Conservation (phyloP, 192 early-diverging fungal species). For the Linnemannia elongata region DNA sequence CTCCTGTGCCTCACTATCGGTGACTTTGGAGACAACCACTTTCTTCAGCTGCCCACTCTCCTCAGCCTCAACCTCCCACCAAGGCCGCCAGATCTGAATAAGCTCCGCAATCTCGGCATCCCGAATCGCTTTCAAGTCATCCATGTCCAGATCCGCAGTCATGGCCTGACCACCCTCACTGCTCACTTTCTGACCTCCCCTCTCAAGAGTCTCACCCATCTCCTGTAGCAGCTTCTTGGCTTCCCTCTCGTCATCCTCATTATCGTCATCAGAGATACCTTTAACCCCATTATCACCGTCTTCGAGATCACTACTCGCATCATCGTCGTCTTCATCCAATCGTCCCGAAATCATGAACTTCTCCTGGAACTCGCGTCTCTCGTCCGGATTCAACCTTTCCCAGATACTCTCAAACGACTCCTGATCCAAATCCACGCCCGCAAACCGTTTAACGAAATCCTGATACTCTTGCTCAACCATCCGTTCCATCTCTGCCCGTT, state of each 20-base stretch:
- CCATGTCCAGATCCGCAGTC: conserved; percentile 33
- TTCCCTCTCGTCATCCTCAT: conserved; percentile 30
- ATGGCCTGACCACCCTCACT: conserved; percentile 4
- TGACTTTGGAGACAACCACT: conserved; percentile 19
- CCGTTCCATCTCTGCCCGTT: conserved; percentile 20
- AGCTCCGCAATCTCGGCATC: conserved; percentile 51
- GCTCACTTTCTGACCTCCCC: conserved; percentile 9
- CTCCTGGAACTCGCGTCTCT: conserved; percentile 65
- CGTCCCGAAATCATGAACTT: conserved; percentile 40
- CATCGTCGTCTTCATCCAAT: conserved; percentile 10
- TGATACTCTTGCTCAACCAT: conserved; percentile 36
- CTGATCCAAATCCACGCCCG: conserved; percentile 59
- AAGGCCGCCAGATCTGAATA: conserved; percentile 40
- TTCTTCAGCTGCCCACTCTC: conserved; percentile 41
- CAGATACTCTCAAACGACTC: conserved; percentile 63
- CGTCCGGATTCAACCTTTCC: conserved; percentile 59
- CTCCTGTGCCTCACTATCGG: not conserved
- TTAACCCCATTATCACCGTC: not conserved
- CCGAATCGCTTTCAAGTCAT: conserved; percentile 41
- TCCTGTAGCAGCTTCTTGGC: conserved; percentile 35
- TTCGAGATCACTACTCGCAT: not conserved
- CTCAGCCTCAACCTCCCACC: conserved; percentile 54
- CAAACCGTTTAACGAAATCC: conserved; percentile 62
- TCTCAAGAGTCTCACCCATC: conserved; percentile 39
- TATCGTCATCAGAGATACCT: not conserved